Percentiles rank a stretch among this genome's conserved stretches.
Evolutionary conservation across 139 green algal genomes (phyloP).

Genomic region (Limnomonas spitsbergensis): DNA sequence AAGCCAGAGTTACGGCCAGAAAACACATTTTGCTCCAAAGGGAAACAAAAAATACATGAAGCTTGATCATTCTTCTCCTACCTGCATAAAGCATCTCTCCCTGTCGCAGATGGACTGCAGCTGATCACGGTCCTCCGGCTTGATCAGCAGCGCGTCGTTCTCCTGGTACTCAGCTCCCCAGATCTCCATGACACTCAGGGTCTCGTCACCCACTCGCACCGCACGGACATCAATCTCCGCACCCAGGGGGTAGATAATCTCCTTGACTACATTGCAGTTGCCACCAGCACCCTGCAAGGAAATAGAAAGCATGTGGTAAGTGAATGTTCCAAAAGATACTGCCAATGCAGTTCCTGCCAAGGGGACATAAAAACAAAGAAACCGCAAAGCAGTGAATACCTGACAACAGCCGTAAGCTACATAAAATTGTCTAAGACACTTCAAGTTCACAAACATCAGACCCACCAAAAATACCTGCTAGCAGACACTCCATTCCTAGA

Average conservation of each 20-base stretch:
- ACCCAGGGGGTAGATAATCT: constrained; percentile 98
- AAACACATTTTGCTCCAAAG: too few species aligned
- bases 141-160: constrained; percentile 93
- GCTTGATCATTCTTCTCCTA: constrained; percentile 26
- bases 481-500: too few species aligned
- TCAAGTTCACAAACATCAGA: too few species aligned
- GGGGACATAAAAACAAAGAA: too few species aligned
- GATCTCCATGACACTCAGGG: constrained; percentile 98
- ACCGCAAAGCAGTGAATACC: too few species aligned
- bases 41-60: too few species aligned
- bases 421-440: too few species aligned
- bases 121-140: constrained; percentile 61
- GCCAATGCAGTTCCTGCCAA: too few species aligned
- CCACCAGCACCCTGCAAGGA: constrained; percentile 85
- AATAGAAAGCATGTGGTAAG: constrained; percentile 42
- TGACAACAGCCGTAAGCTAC: too few species aligned
- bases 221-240: constrained; percentile 90
- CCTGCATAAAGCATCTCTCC: constrained; percentile 89
- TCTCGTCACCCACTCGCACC: constrained; percentile 85
- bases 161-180: constrained; percentile 99
- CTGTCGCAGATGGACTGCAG: constrained; percentile 85
- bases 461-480: too few species aligned
- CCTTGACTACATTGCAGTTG: constrained; percentile 99
- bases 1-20: too few species aligned
- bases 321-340: too few species aligned